Evolutionary conservation across 106 monocot species (phyloP).

Genomic region (Iris macrosiphon): DNA sequence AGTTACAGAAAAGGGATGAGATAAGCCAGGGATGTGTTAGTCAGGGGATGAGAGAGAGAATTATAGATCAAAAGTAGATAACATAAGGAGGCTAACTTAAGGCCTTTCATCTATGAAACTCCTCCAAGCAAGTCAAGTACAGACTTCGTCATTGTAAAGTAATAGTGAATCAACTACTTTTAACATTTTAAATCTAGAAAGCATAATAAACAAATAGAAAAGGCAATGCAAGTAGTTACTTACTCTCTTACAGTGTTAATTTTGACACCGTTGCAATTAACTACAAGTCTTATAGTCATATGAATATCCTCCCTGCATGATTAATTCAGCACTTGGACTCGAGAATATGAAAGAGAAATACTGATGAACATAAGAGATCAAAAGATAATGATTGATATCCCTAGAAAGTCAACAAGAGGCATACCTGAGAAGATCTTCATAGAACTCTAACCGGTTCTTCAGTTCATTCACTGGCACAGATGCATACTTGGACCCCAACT

Average conservation of each 20-base stretch:
- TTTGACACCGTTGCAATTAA: constrained; percentile 90
- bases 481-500: constrained; percentile 80
- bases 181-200: no score
- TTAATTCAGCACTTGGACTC: background rate
- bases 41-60: no score
- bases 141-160: no score
- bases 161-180: no score
- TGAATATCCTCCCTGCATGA: constrained; percentile 84
- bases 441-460: constrained; percentile 50
- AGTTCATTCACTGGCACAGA: constrained; percentile 53
- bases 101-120: no score
- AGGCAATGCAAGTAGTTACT: constrained; percentile 24
- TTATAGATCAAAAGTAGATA: no score
- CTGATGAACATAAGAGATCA: background rate
- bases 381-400: background rate
- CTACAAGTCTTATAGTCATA: constrained; percentile 91
- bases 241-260: constrained; percentile 69
- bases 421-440: constrained; percentile 81
- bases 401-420: background rate
- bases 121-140: no score
- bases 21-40: no score
- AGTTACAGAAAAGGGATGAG: no score
- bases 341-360: background rate
- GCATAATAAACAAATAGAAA: no score
- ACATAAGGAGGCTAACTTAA: no score